Conservation (phyloP, 805 yeast genomes). For the Brettanomyces custersianus region DNA sequence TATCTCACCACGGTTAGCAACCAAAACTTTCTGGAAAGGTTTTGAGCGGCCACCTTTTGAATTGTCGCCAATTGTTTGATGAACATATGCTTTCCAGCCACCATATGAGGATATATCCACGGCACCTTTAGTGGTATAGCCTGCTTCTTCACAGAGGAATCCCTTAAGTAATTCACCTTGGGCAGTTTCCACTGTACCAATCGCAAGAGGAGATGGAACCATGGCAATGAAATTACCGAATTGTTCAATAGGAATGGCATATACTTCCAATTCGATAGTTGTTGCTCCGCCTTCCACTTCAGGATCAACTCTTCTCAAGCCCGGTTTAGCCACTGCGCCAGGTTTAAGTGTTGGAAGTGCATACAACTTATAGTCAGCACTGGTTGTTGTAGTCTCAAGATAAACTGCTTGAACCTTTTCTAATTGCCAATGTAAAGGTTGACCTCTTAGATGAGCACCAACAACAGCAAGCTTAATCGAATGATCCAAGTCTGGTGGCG, state of each 20-base stretch:
- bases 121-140: constrained; percentile 65
- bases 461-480: constrained; percentile 80
- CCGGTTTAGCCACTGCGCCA: constrained; percentile 63
- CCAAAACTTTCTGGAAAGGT: constrained; percentile 78
- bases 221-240: constrained; percentile 79
- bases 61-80: constrained; percentile 13
- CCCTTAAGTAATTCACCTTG: constrained; percentile 84
- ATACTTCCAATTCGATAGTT: constrained; percentile 68
- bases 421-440: constrained; percentile 91
- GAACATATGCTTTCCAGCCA: constrained; percentile 72
- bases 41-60: constrained; percentile 26
- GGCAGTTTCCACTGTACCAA: constrained; percentile 81
- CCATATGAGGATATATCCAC: constrained; percentile 79
- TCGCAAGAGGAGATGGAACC: constrained; percentile 94
- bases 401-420: constrained; percentile 74
- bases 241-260: constrained; percentile 65
- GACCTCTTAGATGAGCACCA: constrained; percentile 88
- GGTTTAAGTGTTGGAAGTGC: constrained; percentile 82
- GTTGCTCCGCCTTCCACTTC: constrained; percentile 35
- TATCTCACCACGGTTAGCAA: constrained; percentile 96
- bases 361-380: constrained; percentile 63
- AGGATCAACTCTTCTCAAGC: constrained; percentile 57
- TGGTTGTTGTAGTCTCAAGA: constrained; percentile 56
- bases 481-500: constrained; percentile 31
- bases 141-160: constrained; percentile 88